These are phyloP conservation scores for Mycosphaerella arachidis DNA, from an alignment of 2,329 filamentous ascomycete species.

Conservation along the genomic window DNA sequence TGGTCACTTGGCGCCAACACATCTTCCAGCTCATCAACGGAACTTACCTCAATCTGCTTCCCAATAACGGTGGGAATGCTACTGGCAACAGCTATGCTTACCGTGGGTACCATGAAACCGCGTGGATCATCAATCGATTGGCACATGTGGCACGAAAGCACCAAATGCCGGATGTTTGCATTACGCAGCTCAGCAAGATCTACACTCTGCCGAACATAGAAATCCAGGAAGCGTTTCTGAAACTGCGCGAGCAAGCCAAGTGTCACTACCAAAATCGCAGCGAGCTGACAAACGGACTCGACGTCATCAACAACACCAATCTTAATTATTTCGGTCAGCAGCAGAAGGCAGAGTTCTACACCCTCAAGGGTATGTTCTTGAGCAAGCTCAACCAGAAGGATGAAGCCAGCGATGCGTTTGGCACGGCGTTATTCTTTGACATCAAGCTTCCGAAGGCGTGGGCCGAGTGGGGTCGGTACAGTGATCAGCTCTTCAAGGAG, in stretches of 20 bases:
- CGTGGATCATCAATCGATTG: constrained; percentile 99
- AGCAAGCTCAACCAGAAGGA: constrained; percentile 87
- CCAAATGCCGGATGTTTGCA: constrained; percentile 92
- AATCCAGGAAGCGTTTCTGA: constrained; percentile 98
- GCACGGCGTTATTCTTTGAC: constrained; percentile 92
- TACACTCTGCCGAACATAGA: constrained; percentile 99
- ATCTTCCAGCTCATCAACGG: constrained; percentile 97
- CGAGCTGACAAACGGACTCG: constrained; percentile 85
- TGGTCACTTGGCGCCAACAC: constrained; percentile 99
- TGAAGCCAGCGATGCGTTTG: constrained; percentile 90
- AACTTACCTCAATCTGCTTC: constrained; percentile 82
- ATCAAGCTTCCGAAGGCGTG: constrained; percentile 93
- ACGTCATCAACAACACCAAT: constrained; percentile 99
- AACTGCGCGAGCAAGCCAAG: constrained; percentile 96
- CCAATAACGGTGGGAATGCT: constrained; percentile 67
- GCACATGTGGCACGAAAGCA: constrained; percentile 97
- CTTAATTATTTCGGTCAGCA: constrained; percentile 94
- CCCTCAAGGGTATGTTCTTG: constrained; percentile 97
- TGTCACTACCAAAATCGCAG: constrained; percentile 96
- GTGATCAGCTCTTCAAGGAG: constrained; percentile 91
- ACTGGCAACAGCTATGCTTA: constrained; percentile 94
- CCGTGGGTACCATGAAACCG: constrained; percentile 94
- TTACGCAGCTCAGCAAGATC: constrained; percentile 92
- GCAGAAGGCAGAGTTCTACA: constrained; percentile 99
- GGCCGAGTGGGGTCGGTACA: constrained; percentile 99